Evolutionary conservation across 2,329 filamentous ascomycete genomes (phyloP), one percentile per base, ranked within the genome.

Genomic region (Ceratocystis harringtonii): DNA sequence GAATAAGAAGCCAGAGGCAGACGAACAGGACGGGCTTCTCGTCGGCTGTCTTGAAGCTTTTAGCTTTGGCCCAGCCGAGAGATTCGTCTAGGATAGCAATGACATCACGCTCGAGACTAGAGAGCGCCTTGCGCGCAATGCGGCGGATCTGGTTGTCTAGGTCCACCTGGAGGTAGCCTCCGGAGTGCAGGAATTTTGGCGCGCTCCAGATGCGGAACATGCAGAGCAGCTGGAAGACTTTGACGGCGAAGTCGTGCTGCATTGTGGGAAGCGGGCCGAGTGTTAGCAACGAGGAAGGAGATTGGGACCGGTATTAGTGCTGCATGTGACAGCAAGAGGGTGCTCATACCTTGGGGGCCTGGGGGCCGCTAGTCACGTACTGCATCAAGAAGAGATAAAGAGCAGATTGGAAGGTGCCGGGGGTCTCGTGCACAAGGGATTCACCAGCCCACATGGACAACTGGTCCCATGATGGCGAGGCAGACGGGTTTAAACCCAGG

Each of bases 161-260:
- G n/a, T 60, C 48, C 10, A 63, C 57, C 44, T 67, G 63, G 19
- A 44, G 61, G n/a, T 62, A 15, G 30, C 61, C 63, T 65, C 75
- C 74, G 25, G 72, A 72, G 69, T 75, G 79, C 69, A 72, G 75
- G 67, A 80, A 79, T 0, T 72, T 72, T 5, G 73, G 71, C 19
- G 76, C 75, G 66, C 75, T 76, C 78, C 76, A 80, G 68, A 81
- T 78, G 67, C 73, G 76, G 70, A 79, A 80, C 73, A 80, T 77
- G 71, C 77, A 79, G 68, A 77, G 77, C 73, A 81, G 75, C 62
- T 73, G 73, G 67, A 78, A 76, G 45, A 80, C 76, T 67, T 76
- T 76, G 58, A 70, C 72, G 17, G 79, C 74, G 32, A 80, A 73
- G 32, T 74, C 71, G 68, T 76, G 73, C 77, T 79, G 52, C 61